Conservation (phyloP, 805 yeast species). For the Yamadazyma sp. region DNA sequence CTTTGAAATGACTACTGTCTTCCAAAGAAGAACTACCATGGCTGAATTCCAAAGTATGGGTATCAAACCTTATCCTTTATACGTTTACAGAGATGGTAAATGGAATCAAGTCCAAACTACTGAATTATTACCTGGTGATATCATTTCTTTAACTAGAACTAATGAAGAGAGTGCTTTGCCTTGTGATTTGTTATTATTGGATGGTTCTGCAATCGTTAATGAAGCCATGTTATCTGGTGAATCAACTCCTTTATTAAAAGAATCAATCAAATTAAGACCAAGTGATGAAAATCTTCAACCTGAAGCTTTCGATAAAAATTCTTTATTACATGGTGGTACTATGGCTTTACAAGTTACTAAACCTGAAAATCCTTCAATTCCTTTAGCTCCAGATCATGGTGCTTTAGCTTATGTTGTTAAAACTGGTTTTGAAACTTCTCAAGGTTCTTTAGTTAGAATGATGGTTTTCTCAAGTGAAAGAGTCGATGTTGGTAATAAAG, state of each 20-base stretch:
- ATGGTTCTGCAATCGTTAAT: slow-evolving; percentile 92
- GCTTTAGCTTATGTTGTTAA: slow-evolving; percentile 86
- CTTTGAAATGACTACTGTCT: slow-evolving; percentile 92
- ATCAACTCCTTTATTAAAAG: slow-evolving; percentile 94
- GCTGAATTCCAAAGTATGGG: slow-evolving; percentile 97
- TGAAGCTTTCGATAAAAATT: slow-evolving; percentile 85
- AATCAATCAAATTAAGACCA: slow-evolving; percentile 84
- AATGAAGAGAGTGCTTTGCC: slow-evolving; percentile 90
- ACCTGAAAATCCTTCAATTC: slow-evolving; percentile 50
- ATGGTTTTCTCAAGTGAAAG: slow-evolving; percentile 97
- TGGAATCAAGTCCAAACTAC: slow-evolving; percentile 74
- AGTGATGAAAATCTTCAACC: slow-evolving; percentile 61
- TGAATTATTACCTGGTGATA: slow-evolving; percentile 85
- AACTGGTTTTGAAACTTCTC: slow-evolving; percentile 98
- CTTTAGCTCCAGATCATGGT: slow-evolving; percentile 84
- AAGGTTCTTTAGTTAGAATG: slow-evolving; percentile 94
- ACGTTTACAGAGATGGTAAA: slow-evolving; percentile 62
- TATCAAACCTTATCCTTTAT: slow-evolving; percentile 81
- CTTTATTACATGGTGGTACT: slow-evolving; percentile 93
- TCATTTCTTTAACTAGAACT: slow-evolving; percentile 84
- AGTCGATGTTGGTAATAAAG: slow-evolving; percentile 92
- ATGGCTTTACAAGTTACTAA: slow-evolving; percentile 87
- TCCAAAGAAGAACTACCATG: slow-evolving; percentile 93
- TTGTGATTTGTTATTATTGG: slow-evolving; percentile 82
- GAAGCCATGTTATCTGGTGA: slow-evolving; percentile 99